phyloP scores from a whole-genome alignment of 2,329 filamentous ascomycete species.

The Fusarium sp. region DNA sequence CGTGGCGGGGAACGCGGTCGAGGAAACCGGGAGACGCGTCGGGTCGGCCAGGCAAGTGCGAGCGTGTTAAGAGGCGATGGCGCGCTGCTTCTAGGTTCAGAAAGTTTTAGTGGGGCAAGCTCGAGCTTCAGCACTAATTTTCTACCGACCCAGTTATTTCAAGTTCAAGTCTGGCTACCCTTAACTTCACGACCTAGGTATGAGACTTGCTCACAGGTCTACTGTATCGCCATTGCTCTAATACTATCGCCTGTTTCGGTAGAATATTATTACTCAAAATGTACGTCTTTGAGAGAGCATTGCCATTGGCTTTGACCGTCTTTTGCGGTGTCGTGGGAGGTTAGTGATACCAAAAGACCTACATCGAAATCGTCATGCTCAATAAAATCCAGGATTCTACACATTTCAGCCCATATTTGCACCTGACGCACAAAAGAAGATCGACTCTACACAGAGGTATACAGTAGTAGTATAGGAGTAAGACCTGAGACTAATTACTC shows the following conservation, averaged over 20 bases:
- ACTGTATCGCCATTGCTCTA: neutral
- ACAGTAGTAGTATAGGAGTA: no score
- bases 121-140: constrained; percentile 17
- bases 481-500: neutral
- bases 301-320: constrained; percentile 51
- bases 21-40: constrained; percentile 44
- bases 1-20: constrained; percentile 44
- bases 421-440: constrained; percentile 29
- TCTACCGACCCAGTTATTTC: constrained; percentile 10
- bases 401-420: constrained; percentile 52
- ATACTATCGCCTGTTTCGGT: neutral
- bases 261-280: constrained; percentile 36
- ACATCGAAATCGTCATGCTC: neutral
- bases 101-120: constrained; percentile 17
- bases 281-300: constrained; percentile 49
- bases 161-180: neutral
- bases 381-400: constrained; percentile 48
- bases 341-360: constrained; percentile 33
- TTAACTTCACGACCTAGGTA: constrained; percentile 1
- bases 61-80: constrained; percentile 10
- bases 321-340: constrained; percentile 54
- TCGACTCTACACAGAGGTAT: constrained; percentile 26
- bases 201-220: neutral
- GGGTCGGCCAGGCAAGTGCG: neutral
- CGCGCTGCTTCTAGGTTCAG: constrained; percentile 6